Percentiles rank a stretch among this genome's conserved stretches.
These are phyloP conservation scores for Yamadazyma pseudoaaseri DNA, from an alignment of 1,139 yeast genomes.

Conservation along the genomic window DNA sequence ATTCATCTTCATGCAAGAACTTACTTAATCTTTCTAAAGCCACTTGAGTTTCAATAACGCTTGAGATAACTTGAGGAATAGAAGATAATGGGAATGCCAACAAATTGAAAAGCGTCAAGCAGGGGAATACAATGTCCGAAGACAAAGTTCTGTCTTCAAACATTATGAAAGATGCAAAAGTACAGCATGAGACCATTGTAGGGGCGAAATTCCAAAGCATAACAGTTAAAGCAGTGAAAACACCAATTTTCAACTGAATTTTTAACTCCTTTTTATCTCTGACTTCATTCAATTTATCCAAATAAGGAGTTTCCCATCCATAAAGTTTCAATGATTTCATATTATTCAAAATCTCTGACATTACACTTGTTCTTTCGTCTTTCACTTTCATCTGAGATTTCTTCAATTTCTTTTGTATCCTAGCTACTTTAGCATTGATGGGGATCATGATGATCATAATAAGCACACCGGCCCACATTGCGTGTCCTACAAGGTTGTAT, in stretches of 20 bases:
- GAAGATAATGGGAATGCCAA: slow-evolving; percentile 33
- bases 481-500: slow-evolving; percentile 27
- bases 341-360: slow-evolving; percentile 37
- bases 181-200: slow-evolving; percentile 30
- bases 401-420: slow-evolving; percentile 24
- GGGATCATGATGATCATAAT: slow-evolving; percentile 34
- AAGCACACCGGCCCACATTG: slow-evolving; percentile 35
- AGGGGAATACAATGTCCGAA: slow-evolving; percentile 39
- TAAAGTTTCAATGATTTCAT: slow-evolving; percentile 39
- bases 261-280: slow-evolving; percentile 36
- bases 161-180: slow-evolving; percentile 27
- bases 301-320: slow-evolving; percentile 41
- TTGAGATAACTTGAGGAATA: slow-evolving; percentile 30
- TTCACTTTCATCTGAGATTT: slow-evolving; percentile 27
- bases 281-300: slow-evolving; percentile 27
- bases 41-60: slow-evolving; percentile 29
- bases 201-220: slow-evolving; percentile 40
- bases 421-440: slow-evolving; percentile 27
- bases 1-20: slow-evolving; percentile 31
- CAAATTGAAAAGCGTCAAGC: slow-evolving; percentile 34
- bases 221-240: slow-evolving; percentile 28
- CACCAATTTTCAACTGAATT: slow-evolving; percentile 27
- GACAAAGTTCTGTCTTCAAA: slow-evolving; percentile 25
- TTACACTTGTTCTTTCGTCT: slow-evolving; percentile 36
- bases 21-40: slow-evolving; percentile 32